phyloP scores from a whole-genome alignment of 1,284 basidiomycete species.

The Melampsora americana region DNA sequence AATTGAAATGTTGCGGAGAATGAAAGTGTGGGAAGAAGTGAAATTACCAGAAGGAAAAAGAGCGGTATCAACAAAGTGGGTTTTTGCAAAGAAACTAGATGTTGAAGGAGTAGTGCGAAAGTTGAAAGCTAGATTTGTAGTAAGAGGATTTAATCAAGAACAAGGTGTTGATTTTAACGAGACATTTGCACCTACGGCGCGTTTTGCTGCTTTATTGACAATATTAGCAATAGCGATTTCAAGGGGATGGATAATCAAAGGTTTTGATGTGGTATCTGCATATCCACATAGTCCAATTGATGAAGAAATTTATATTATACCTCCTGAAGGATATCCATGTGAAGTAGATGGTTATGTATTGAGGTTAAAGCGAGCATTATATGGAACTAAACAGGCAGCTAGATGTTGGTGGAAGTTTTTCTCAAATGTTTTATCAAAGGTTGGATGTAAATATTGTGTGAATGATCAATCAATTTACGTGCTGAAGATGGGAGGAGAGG shows the following conservation, averaged over 20 bases:
- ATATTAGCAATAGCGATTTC: neutral
- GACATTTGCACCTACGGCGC: conserved; percentile 1
- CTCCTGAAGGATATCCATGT: neutral
- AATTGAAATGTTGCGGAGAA: neutral
- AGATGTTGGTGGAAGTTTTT: conserved; percentile 21
- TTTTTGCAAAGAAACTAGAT: conserved; percentile 15
- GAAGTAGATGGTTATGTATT: neutral
- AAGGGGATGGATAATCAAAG: neutral
- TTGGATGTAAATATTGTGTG: neutral
- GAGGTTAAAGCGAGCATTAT: conserved; percentile 6
- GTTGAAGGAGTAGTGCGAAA: neutral
- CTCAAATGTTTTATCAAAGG: neutral
- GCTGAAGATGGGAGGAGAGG: neutral
- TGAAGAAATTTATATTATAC: conserved; percentile 12
- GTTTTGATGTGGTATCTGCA: conserved; percentile 30
- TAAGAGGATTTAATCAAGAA: conserved; percentile 14
- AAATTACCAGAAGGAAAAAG: neutral
- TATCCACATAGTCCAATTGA: conserved; percentile 31
- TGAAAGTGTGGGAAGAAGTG: conserved; percentile 12
- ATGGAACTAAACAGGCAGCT: conserved; percentile 23
- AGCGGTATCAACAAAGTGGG: neutral
- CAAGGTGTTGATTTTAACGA: conserved; percentile 3
- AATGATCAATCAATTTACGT: conserved; percentile 7
- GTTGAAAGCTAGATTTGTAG: conserved; percentile 9
- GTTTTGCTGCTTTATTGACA: neutral